Evolutionary conservation across 305 asterid genomes (phyloP), one percentile per base, ranked within the genome.

Genomic region (Solanum aculeatissimum): DNA sequence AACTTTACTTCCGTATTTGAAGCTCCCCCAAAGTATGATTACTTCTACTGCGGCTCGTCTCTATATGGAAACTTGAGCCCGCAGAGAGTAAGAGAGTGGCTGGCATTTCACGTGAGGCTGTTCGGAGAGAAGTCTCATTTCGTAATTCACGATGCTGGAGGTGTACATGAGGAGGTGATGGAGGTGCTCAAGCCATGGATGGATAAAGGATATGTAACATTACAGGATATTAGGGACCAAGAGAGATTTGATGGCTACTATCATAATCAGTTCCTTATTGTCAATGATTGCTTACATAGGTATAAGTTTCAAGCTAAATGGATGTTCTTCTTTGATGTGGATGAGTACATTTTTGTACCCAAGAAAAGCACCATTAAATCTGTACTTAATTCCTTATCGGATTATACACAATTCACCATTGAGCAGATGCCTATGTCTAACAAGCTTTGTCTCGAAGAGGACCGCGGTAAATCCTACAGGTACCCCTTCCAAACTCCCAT

Each of bases 241-340:
- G 98, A 92, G 84, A 90, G 91, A 80, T 95, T 91, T 86, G 98
- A 94, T 70, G 98, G 98, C 2, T 95, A 95, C 80, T 95, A 95
- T 63, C 95, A 95, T 68, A 94, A 95, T 86, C 98, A 94, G 85
- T 95, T 94, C 89, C 88, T 94, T 2, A 86, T 94, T 7, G 95
- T 95, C 77, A 95, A 94, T 75, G 98, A 95, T 83, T 95, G 98
- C 81, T 89, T 95, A 84, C 98, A 95, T 23, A 82, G 93, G 65
- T 89, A 95, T 85, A 89, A 90, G 58, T 92, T 86, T 53, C 49
- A 83, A 43, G 88, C 98, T 14, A 93, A 95, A 83, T 95, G 98
- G 98, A 91, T 92, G 90, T 91, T 93, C 86, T 94, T 93, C 94
- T 95, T 95, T 55, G 98, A 94, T 83, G 95, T 95, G 7, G 98